A percentile compares a stretch with the other conserved stretches of the same genome.
Conservation (phyloP, 78 protist genomes). For the Dictyostelium brefeldianum region DNA sequence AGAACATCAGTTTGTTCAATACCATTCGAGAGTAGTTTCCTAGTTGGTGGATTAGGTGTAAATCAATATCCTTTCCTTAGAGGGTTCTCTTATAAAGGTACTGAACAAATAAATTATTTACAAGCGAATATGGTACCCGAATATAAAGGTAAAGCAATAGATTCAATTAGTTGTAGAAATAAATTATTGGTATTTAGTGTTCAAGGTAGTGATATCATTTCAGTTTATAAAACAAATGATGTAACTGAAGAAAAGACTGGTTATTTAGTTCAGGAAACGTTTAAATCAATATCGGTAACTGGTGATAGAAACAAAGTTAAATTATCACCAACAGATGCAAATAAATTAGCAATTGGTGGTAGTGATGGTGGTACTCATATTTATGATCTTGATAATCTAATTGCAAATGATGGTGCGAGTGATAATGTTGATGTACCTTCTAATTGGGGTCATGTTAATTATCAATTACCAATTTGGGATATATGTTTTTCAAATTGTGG, state of each 20-base stretch:
- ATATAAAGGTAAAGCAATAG: not conserved
- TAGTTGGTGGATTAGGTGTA: constrained; percentile 18
- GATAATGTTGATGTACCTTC: not conserved
- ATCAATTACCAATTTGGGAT: not conserved
- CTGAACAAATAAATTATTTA: constrained; percentile 14
- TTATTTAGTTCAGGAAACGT: not conserved
- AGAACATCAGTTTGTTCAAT: constrained; percentile 26
- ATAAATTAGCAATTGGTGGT: not conserved
- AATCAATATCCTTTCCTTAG: constrained; percentile 15
- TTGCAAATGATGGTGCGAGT: not conserved
- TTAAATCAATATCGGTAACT: not conserved
- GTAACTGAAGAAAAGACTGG: constrained; percentile 2
- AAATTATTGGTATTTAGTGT: constrained; percentile 12
- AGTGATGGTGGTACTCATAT: not conserved
- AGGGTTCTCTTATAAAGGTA: constrained; percentile 2
- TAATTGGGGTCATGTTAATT: not conserved
- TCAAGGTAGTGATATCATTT: not conserved
- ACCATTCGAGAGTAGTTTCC: constrained; percentile 19
- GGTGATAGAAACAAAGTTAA: not conserved
- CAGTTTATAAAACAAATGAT: not conserved
- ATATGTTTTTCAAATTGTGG: not conserved
- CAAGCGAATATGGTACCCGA: not conserved
- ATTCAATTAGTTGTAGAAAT: not conserved
- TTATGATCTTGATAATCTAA: not conserved
- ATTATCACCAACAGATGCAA: not conserved